These are phyloP conservation scores for Penicillium egyptiacum DNA, from an alignment of 495 filamentous ascomycete genomes.

Conservation along the genomic window DNA sequence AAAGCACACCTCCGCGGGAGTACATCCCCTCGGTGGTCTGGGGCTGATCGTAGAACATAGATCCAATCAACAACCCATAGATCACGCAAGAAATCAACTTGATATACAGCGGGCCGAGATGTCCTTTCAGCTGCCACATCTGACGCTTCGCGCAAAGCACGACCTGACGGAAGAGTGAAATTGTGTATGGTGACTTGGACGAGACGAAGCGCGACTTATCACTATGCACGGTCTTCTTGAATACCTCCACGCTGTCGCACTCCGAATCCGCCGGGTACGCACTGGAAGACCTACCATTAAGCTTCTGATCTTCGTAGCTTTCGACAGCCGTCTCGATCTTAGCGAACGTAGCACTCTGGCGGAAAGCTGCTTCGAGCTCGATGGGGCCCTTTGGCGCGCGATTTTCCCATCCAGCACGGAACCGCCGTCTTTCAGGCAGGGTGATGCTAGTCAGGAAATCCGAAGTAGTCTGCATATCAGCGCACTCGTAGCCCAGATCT, in stretches of 20 bases:
- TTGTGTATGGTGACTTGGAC: conserved; percentile 54
- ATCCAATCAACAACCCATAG: conserved; percentile 36
- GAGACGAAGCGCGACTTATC: conserved; percentile 44
- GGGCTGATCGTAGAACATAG: conserved; percentile 40
- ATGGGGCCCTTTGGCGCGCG: conserved; percentile 66
- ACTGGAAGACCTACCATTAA: conserved; percentile 31
- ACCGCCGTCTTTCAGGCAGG: conserved; percentile 61
- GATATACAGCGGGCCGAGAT: conserved; percentile 35
- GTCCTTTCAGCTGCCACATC: conserved; percentile 48
- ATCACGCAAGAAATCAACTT: conserved; percentile 37
- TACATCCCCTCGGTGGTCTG: conserved; percentile 51
- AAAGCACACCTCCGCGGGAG: conserved; percentile 52
- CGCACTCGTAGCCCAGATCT: conserved; percentile 72
- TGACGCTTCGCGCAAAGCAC: conserved; percentile 62
- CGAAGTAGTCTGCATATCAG: conserved; percentile 74
- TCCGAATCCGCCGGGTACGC: conserved; percentile 37
- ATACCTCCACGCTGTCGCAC: conserved; percentile 45
- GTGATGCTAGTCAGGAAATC: conserved; percentile 85
- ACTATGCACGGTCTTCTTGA: conserved; percentile 43
- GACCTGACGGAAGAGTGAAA: conserved; percentile 63
- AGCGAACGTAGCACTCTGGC: conserved; percentile 48
- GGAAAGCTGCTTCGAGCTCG: conserved; percentile 62
- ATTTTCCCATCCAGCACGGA: conserved; percentile 63
- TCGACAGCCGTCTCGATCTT: conserved; percentile 48
- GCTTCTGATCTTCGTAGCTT: conserved; percentile 45